Percentiles rank a stretch among this genome's conserved stretches.
Evolutionary conservation across 1,284 basidiomycete genomes (phyloP).

Genomic region (Malassezia slooffiae): DNA sequence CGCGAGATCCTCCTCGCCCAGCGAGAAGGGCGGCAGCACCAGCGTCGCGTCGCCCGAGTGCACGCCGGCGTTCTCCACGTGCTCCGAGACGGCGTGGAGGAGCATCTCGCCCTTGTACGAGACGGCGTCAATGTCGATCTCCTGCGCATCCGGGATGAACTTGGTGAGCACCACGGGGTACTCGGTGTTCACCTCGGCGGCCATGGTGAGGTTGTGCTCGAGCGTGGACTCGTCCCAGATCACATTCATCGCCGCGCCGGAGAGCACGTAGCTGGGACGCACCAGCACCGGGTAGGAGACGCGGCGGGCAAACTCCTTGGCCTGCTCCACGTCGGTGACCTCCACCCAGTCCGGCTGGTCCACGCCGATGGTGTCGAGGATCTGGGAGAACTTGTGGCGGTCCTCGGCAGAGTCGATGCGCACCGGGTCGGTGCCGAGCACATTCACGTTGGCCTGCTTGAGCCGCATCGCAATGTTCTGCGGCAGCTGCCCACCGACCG

Average conservation of each 20-base stretch:
- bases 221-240: constrained; percentile 82
- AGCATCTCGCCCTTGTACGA: constrained; percentile 88
- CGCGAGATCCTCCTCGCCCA: constrained; percentile 63
- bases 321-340: constrained; percentile 73
- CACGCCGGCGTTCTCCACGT: constrained; percentile 97
- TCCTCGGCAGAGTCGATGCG: constrained; percentile 97
- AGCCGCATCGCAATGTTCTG: constrained; percentile 97
- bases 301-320: constrained; percentile 77
- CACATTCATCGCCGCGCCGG: constrained; percentile 98
- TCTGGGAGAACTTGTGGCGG: constrained; percentile 95
- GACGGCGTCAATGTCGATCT: constrained; percentile 96
- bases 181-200: constrained; percentile 85
- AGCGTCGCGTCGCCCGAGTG: constrained; percentile 98
- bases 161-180: constrained; percentile 97
- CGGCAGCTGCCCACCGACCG: constrained; percentile 70
- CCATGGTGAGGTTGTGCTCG: constrained; percentile 83
- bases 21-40: constrained; percentile 88
- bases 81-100: constrained; percentile 90
- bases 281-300: constrained; percentile 53
- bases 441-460: constrained; percentile 78
- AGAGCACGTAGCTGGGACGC: constrained; percentile 72
- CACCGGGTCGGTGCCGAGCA: constrained; percentile 88
- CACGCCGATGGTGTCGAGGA: constrained; percentile 85
- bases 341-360: constrained; percentile 97
- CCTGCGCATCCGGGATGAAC: constrained; percentile 94